Percentiles rank a stretch among this genome's conserved stretches.
These are phyloP conservation scores for Pythium pectinolyticum DNA, from an alignment of 352 stramenopile species.

Conservation along the genomic window DNA sequence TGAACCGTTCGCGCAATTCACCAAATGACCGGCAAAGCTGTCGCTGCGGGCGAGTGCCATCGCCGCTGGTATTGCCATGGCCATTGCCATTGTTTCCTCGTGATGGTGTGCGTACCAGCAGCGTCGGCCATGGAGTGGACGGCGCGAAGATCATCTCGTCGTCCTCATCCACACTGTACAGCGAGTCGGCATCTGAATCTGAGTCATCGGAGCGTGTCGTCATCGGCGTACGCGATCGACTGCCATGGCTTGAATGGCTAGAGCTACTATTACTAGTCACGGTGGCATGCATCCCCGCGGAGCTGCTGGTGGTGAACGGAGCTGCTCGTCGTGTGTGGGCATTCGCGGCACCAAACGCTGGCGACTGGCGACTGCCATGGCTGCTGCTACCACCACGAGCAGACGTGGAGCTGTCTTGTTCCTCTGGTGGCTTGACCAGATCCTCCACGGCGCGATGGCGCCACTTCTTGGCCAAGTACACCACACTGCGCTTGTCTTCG, in stretches of 20 bases:
- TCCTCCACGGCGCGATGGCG: constrained; percentile 56
- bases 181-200: constrained; percentile 48
- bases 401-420: too few relatives aligned
- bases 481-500: constrained; percentile 71
- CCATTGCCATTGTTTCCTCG: constrained; percentile 8
- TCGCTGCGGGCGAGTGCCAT: too few relatives aligned
- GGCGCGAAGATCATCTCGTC: constrained; percentile 56
- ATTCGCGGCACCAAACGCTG: constrained; percentile 9
- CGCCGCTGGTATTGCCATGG: background rate
- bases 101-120: constrained; percentile 3
- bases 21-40: constrained; percentile 21
- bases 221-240: constrained; percentile 26
- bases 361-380: background rate
- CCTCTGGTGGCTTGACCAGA: constrained; percentile 50
- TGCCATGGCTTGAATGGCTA: background rate
- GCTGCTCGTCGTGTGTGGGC: constrained; percentile 15
- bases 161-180: constrained; percentile 65
- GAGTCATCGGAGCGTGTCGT: constrained; percentile 52
- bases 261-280: too few relatives aligned
- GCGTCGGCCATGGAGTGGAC: constrained; percentile 51
- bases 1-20: constrained; percentile 30
- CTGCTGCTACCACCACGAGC: background rate
- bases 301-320: constrained; percentile 11
- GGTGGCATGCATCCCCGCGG: background rate
- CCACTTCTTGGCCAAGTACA: constrained; percentile 81